These are phyloP conservation scores for Penicillium sclerotigenum DNA, from an alignment of 2,329 filamentous ascomycete species.

Conservation along the genomic window DNA sequence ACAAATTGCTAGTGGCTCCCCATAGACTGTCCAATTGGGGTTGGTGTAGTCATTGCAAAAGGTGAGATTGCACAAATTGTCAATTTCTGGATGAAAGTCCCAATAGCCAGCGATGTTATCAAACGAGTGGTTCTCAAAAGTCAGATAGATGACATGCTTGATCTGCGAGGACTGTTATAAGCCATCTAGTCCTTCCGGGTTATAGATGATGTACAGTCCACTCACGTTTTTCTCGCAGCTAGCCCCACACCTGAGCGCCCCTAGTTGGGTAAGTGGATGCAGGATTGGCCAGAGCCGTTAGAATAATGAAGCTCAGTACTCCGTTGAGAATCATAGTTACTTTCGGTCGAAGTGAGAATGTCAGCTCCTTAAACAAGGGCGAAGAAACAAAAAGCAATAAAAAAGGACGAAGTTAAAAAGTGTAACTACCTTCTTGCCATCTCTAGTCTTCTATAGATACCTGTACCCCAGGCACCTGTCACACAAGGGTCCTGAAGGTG, in stretches of 20 bases:
- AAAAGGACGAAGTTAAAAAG: too few relatives aligned
- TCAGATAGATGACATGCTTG: slow-evolving; percentile 38
- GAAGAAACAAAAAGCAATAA: not conserved
- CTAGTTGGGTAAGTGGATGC: slow-evolving; percentile 19
- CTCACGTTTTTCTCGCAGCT: slow-evolving; percentile 28
- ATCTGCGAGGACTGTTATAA: slow-evolving; percentile 20
- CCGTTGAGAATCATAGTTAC: not conserved
- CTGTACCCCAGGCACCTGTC: not conserved
- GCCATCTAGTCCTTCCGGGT: not conserved
- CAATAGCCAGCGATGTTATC: slow-evolving; percentile 43
- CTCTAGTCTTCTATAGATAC: not conserved
- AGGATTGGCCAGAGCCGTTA: slow-evolving; percentile 12
- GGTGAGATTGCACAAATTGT: slow-evolving; percentile 32
- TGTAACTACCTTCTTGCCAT: not conserved
- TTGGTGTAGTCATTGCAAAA: slow-evolving; percentile 43
- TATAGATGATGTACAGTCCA: not conserved
- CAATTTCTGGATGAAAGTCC: slow-evolving; percentile 37
- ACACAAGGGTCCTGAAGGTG: not conserved
- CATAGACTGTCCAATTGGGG: slow-evolving; percentile 39
- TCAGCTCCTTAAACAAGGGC: not conserved
- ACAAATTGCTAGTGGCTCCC: slow-evolving; percentile 37
- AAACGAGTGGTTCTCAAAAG: slow-evolving; percentile 42
- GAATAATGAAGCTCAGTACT: not conserved
- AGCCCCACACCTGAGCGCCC: slow-evolving; percentile 16
- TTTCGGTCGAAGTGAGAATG: not conserved